A percentile compares a stretch with the other conserved stretches of the same genome.
phyloP scores from a whole-genome alignment of 352 stramenopile genomes.

The Phytophthora capsici region DNA sequence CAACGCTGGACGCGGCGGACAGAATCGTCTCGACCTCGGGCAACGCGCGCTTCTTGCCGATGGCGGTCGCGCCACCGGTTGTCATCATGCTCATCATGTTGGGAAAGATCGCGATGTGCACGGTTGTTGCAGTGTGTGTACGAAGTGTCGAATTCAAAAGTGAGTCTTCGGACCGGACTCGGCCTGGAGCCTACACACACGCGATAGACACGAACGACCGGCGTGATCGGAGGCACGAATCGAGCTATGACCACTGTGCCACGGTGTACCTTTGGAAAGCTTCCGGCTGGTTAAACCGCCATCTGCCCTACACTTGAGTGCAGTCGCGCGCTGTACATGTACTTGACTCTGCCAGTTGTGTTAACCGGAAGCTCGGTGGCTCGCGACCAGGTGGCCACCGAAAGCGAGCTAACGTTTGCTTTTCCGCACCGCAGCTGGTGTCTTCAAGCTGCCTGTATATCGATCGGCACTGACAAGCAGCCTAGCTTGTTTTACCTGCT shows the following conservation, averaged over 20 bases:
- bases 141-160: conserved; percentile 32
- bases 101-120: background rate
- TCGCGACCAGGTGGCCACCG: background rate
- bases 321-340: background rate
- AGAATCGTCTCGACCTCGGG: background rate
- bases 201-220: conserved; percentile 13
- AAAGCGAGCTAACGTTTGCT: background rate
- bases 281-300: conserved; percentile 16
- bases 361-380: background rate
- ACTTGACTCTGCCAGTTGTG: background rate
- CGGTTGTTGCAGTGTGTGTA: background rate
- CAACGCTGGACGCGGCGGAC: background rate
- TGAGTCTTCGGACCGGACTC: conserved; percentile 6
- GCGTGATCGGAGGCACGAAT: conserved; percentile 23
- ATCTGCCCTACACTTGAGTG: background rate
- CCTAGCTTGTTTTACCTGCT: conserved; percentile 5
- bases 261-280: conserved; percentile 20
- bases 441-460: background rate
- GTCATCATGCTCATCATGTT: background rate
- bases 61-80: background rate
- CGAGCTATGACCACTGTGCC: conserved; percentile 16
- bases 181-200: background rate
- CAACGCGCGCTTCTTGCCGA: conserved; percentile 23
- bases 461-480: background rate
- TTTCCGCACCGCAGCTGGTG: conserved; percentile 15